A percentile compares a stretch with the other conserved stretches of the same genome.
Conservation (phyloP, 805 yeast species). For the Nakazawaea wickerhamii region DNA sequence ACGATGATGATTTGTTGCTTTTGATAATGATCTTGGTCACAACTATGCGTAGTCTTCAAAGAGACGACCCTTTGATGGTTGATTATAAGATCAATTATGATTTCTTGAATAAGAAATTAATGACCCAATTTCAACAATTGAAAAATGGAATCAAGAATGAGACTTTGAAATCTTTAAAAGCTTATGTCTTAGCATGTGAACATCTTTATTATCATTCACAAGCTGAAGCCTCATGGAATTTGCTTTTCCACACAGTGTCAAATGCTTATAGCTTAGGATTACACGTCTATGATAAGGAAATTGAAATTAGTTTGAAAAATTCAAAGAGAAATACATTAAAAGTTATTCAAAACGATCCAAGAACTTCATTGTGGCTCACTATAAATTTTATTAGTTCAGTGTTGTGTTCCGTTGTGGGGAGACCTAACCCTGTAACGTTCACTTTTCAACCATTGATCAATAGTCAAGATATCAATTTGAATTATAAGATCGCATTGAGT, state of each 20-base stretch:
- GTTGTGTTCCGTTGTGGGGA: conserved; percentile 44
- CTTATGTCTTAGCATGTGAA: conserved; percentile 46
- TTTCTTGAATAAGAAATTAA: conserved; percentile 25
- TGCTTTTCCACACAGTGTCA: conserved; percentile 43
- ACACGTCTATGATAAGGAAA: conserved; percentile 36
- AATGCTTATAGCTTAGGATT: conserved; percentile 47
- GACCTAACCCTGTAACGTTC: conserved; percentile 50
- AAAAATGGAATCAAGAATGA: conserved; percentile 43
- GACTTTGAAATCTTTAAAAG: conserved; percentile 41
- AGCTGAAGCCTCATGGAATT: conserved; percentile 48
- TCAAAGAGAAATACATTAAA: conserved; percentile 23
- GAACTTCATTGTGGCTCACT: conserved; percentile 46
- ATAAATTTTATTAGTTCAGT: conserved; percentile 43
- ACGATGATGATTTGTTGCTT: conserved; percentile 43
- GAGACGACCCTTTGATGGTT: conserved; percentile 20
- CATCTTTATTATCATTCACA: conserved; percentile 43
- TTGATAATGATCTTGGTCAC: conserved; percentile 39
- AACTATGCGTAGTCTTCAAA: conserved; percentile 29
- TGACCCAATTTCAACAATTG: conserved; percentile 37
- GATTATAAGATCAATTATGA: conserved; percentile 21
- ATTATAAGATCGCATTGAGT: conserved; percentile 42
- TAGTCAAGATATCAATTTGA: conserved; percentile 28
- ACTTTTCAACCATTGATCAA: conserved; percentile 28
- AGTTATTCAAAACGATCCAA: conserved; percentile 27
- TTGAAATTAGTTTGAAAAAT: conserved; percentile 24